These are phyloP conservation scores for Arabidopsis lyrata DNA, from an alignment of 441 rosid genomes.

Conservation along the genomic window DNA sequence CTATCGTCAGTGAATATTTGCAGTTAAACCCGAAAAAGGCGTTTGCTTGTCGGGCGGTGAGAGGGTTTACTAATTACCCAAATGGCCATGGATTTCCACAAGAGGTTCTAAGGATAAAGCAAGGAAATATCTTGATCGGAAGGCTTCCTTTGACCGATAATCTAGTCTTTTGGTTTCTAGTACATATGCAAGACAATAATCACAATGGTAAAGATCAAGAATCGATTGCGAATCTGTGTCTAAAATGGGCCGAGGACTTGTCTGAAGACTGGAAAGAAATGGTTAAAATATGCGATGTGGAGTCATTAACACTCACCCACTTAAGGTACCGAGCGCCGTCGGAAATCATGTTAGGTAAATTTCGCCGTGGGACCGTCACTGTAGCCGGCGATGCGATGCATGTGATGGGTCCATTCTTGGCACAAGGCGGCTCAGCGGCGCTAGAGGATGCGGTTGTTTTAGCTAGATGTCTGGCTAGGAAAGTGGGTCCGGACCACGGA, in stretches of 20 bases:
- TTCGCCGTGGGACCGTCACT: slow-evolving; percentile 53
- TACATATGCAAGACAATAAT: slow-evolving; percentile 29
- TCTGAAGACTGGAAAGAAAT: slow-evolving; percentile 34
- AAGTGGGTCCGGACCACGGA: slow-evolving; percentile 24
- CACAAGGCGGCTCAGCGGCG: slow-evolving; percentile 61
- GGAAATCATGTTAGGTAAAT: slow-evolving; percentile 46
- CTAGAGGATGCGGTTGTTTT: slow-evolving; percentile 67
- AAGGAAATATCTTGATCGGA: slow-evolving; percentile 43
- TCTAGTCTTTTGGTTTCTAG: slow-evolving; percentile 51
- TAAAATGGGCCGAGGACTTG: slow-evolving; percentile 41
- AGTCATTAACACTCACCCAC: slow-evolving; percentile 44
- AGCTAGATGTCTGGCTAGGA: slow-evolving; percentile 54
- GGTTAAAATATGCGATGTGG: slow-evolving; percentile 40
- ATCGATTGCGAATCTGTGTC: slow-evolving; percentile 38
- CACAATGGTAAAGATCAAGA: slow-evolving; percentile 36
- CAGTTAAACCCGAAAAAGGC: slow-evolving; percentile 40
- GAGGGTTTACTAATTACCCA: slow-evolving; percentile 58
- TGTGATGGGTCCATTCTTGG: slow-evolving; percentile 66
- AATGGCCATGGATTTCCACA: slow-evolving; percentile 52
- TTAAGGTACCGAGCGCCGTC: slow-evolving; percentile 56
- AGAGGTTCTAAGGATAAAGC: slow-evolving; percentile 39
- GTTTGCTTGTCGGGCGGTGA: slow-evolving; percentile 39
- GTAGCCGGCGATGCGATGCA: slow-evolving; percentile 77
- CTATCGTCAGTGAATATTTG: slow-evolving; percentile 51
- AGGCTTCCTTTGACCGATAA: slow-evolving; percentile 47